These are phyloP conservation scores for Begonia masoniana DNA, from an alignment of 306 rosid genomes.

Conservation along the genomic window DNA sequence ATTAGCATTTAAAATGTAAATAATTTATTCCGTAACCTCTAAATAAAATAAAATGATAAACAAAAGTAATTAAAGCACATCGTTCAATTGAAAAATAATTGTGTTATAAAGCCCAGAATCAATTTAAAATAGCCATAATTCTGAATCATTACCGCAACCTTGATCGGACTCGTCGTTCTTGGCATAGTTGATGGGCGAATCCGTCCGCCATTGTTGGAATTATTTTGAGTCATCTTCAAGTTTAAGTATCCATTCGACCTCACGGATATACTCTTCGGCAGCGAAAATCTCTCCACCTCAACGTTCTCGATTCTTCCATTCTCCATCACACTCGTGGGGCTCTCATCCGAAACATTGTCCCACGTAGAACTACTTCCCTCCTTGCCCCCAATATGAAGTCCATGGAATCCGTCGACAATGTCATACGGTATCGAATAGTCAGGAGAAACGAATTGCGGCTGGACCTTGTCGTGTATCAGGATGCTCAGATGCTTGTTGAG, in stretches of 20 bases:
- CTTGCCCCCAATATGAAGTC: slow-evolving; percentile 5
- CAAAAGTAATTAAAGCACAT: too few species aligned
- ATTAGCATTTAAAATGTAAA: too few species aligned
- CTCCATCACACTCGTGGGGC: slow-evolving; percentile 57
- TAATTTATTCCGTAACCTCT: too few species aligned
- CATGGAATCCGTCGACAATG: slow-evolving; percentile 9
- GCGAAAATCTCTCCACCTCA: slow-evolving; percentile 47
- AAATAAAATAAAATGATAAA: too few species aligned
- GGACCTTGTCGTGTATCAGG: slow-evolving; percentile 40
- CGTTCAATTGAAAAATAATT: too few species aligned
- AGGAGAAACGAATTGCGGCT: slow-evolving; percentile 15
- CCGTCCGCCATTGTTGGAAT: slow-evolving; percentile 27
- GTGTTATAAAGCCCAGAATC: background rate
- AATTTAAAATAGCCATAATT: background rate
- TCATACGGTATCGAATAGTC: slow-evolving; percentile 14
- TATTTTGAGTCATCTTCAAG: slow-evolving; percentile 36
- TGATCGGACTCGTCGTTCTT: slow-evolving; percentile 31
- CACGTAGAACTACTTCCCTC: slow-evolving; percentile 10
- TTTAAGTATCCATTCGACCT: slow-evolving; percentile 53
- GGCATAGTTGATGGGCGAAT: slow-evolving; percentile 33
- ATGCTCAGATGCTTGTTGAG: slow-evolving; percentile 55
- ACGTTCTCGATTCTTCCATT: slow-evolving; percentile 24
- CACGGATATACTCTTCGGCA: slow-evolving; percentile 92
- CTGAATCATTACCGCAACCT: slow-evolving; percentile 36
- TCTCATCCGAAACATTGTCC: slow-evolving; percentile 32